phyloP scores from a whole-genome alignment of 257 asterid species.

The Haberlea rhodopensis region DNA sequence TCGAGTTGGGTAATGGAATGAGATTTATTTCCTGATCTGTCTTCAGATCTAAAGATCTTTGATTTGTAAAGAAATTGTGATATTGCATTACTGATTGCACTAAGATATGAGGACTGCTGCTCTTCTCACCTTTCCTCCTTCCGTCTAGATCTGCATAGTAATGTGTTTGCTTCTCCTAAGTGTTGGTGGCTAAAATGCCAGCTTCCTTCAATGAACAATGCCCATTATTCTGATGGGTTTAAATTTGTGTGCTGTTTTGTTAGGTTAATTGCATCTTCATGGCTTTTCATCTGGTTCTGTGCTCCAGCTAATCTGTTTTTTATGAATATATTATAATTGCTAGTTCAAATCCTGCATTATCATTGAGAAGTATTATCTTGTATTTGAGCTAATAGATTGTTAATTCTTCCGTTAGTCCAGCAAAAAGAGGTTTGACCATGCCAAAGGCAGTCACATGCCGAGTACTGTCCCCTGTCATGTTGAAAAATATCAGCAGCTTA shows the following conservation, averaged over 20 bases:
- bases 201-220: too few relatives aligned
- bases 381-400: conserved; percentile 22
- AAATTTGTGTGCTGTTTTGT: background rate
- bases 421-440: conserved; percentile 33
- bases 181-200: too few relatives aligned
- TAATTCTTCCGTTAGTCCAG: conserved; percentile 41
- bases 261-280: background rate
- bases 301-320: conserved; percentile 3
- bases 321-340: conserved; percentile 6
- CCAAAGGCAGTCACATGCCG: conserved; percentile 84
- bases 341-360: conserved; percentile 7
- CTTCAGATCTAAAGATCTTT: background rate
- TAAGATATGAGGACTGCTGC: too few relatives aligned
- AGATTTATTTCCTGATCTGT: too few relatives aligned
- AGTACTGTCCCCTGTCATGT: conserved; percentile 56
- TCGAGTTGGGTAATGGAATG: too few relatives aligned
- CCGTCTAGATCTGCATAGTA: too few relatives aligned
- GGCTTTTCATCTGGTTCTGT: too few relatives aligned
- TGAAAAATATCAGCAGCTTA: conserved; percentile 54
- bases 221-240: background rate
- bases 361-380: conserved; percentile 18
- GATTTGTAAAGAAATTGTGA: too few relatives aligned
- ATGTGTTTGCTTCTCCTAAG: too few relatives aligned
- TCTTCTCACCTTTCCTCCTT: too few relatives aligned
- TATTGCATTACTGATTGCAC: too few relatives aligned